Percentiles rank a stretch among this genome's conserved stretches.
Evolutionary conservation across 176 grass and related monocot genomes (phyloP).

Genomic region (Areca catechu): DNA sequence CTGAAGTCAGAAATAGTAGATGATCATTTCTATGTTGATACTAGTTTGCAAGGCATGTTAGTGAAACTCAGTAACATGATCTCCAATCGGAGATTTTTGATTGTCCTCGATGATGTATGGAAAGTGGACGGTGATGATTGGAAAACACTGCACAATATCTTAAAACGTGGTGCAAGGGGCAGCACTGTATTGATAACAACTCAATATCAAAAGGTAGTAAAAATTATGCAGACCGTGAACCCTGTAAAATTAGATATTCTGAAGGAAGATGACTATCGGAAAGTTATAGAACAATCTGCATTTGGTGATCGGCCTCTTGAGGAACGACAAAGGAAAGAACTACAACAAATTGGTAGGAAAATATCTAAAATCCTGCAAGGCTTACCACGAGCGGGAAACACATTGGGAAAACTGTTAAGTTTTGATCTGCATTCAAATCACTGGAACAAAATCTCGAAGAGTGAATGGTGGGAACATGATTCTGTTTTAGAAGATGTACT

Average conservation of each 20-base stretch:
- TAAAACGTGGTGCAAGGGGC: neutral
- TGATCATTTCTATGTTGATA: too few species aligned
- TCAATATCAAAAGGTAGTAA: constrained; percentile 21
- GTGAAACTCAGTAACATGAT: too few species aligned
- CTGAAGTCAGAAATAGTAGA: neutral
- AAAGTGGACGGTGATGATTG: constrained; percentile 6
- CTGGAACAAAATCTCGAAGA: constrained; percentile 25
- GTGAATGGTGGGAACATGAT: constrained; percentile 34
- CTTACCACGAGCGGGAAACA: constrained; percentile 10
- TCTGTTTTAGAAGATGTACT: constrained; percentile 6
- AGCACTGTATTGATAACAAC: constrained; percentile 25
- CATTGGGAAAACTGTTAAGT: constrained; percentile 18
- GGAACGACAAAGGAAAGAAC: too few species aligned
- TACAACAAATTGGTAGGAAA: too few species aligned
- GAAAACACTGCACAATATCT: neutral
- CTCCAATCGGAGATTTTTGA: neutral
- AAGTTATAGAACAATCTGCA: constrained; percentile 6
- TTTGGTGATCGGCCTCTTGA: too few species aligned
- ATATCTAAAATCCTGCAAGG: too few species aligned
- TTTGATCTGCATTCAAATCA: neutral
- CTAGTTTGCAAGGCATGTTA: too few species aligned
- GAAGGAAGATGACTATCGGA: constrained; percentile 5
- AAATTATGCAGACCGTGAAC: constrained; percentile 6
- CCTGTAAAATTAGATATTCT: constrained; percentile 19
- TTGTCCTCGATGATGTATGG: constrained; percentile 40